A percentile compares a stretch with the other conserved stretches of the same genome.
Evolutionary conservation across 1,284 basidiomycete species (phyloP).

Genomic region (Pseudozyma hubeiensis): DNA sequence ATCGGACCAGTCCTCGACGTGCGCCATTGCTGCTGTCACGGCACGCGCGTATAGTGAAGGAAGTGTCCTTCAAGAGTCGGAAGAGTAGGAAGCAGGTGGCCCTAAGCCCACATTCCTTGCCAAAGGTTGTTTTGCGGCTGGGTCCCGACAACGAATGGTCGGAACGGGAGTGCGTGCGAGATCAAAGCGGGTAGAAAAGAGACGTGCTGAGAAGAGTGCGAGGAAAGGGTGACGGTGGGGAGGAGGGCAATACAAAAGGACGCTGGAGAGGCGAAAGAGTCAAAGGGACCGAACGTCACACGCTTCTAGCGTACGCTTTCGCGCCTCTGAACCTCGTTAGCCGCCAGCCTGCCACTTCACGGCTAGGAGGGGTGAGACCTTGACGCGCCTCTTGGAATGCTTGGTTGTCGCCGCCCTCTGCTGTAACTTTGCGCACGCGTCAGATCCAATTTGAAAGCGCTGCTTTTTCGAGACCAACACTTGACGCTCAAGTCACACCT

Average conservation of each 20-base stretch:
- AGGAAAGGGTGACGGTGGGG: background rate
- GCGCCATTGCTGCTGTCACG: conserved; percentile 9
- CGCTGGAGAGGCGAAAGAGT: background rate
- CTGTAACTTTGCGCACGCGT: conserved; percentile 12
- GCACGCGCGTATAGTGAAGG: background rate
- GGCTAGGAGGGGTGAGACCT: too few species aligned
- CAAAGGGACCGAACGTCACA: background rate
- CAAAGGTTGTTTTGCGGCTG: too few species aligned
- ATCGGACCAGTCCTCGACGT: conserved; percentile 50
- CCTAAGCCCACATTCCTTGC: too few species aligned
- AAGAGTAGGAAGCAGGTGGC: background rate
- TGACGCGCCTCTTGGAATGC: conserved; percentile 23
- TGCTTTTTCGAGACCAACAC: conserved; percentile 26
- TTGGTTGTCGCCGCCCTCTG: background rate
- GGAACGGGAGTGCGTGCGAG: background rate
- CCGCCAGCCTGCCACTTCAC: background rate
- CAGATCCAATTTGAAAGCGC: conserved; percentile 3
- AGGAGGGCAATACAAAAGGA: background rate
- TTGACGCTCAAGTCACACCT: background rate
- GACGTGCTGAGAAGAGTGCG: background rate
- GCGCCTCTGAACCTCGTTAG: too few species aligned
- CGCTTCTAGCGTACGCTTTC: background rate
- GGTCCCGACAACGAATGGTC: background rate
- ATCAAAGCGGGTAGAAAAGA: too few species aligned
- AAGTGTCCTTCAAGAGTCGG: background rate